Percentiles rank a stretch among this genome's conserved stretches.
phyloP scores from a whole-genome alignment of 805 yeast species.

The Monosporozyma servazzii region DNA sequence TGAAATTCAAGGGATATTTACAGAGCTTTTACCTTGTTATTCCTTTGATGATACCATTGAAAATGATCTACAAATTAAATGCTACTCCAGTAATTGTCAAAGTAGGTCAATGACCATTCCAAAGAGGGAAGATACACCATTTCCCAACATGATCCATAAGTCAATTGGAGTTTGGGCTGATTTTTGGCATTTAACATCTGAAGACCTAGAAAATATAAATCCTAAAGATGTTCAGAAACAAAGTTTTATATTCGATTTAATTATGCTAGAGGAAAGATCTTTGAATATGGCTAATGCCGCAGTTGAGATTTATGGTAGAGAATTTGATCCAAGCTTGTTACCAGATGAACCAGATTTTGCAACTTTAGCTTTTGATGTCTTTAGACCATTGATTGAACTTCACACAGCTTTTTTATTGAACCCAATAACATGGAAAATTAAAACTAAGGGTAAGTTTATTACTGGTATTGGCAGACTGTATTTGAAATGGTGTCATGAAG shows the following conservation, averaged over 20 bases:
- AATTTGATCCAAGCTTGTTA: conserved; percentile 36
- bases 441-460: conserved; percentile 58
- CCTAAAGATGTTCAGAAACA: conserved; percentile 53
- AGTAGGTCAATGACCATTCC: conserved; percentile 7
- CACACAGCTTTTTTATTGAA: conserved; percentile 47
- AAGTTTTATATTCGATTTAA: conserved; percentile 65
- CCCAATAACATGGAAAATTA: conserved; percentile 49
- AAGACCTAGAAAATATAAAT: conserved; percentile 43
- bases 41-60: conserved; percentile 29
- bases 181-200: conserved; percentile 53
- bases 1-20: conserved; percentile 29
- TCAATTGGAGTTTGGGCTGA: conserved; percentile 50
- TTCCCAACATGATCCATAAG: conserved; percentile 30
- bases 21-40: conserved; percentile 30
- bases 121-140: conserved; percentile 18
- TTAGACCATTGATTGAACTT: conserved; percentile 43
- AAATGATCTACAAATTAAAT: conserved; percentile 30
- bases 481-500: conserved; percentile 53
- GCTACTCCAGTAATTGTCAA: conserved; percentile 35
- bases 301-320: conserved; percentile 45
- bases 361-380: conserved; percentile 48
- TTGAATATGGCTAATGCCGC: conserved; percentile 59
- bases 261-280: conserved; percentile 61
- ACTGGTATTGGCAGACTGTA: conserved; percentile 55
- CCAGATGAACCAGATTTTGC: conserved; percentile 48